Conservation (phyloP, 2,329 filamentous ascomycete genomes). For the Nakataea oryzae region DNA sequence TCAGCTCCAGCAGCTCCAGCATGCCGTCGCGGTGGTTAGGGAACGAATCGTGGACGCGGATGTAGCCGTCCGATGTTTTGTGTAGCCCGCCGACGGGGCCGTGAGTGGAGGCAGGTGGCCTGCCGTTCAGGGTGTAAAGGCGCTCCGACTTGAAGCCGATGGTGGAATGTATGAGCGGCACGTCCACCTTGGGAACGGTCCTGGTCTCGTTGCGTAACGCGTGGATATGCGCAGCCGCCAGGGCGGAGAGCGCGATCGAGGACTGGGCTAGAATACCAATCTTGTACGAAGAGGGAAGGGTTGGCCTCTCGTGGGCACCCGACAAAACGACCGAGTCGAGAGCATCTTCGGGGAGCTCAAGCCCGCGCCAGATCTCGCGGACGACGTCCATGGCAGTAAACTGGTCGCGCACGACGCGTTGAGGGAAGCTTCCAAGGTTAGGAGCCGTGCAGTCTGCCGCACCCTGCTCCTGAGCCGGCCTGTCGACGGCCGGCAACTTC, state of each 20-base stretch:
- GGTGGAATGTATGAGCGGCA: constrained; percentile 33
- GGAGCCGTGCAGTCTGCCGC: neutral
- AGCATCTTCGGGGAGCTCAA: neutral
- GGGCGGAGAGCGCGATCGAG: constrained; percentile 37
- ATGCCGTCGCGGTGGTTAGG: constrained; percentile 35
- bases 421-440: neutral
- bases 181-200: constrained; percentile 24
- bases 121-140: constrained; percentile 31
- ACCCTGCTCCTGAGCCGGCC: no score
- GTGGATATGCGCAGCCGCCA: constrained; percentile 36
- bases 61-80: constrained; percentile 35
- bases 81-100: constrained; percentile 40
- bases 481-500: neutral
- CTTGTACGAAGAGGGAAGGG: constrained; percentile 40
- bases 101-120: constrained; percentile 20
- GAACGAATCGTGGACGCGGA: constrained; percentile 45
- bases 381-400: neutral
- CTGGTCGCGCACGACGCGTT: neutral
- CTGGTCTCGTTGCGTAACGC: constrained; percentile 18
- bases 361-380: neutral
- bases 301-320: constrained; percentile 9
- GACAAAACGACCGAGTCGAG: neutral
- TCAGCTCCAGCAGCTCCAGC: constrained; percentile 29
- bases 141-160: constrained; percentile 43
- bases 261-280: constrained; percentile 41